phyloP scores from a whole-genome alignment of 306 rosid species.

The Castanea mollissima region DNA sequence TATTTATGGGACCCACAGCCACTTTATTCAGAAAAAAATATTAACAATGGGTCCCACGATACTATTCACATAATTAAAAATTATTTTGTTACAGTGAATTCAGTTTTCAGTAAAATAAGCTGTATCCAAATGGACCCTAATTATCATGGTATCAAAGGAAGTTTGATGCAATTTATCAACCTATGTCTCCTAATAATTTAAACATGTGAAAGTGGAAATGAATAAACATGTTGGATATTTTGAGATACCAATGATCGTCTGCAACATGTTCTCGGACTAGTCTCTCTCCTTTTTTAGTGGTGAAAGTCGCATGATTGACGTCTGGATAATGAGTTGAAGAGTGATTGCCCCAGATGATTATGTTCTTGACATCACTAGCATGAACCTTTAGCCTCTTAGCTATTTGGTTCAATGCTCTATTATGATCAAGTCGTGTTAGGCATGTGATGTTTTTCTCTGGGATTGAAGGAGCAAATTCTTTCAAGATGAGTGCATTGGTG shows the following conservation, averaged over 20 bases:
- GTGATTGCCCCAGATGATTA: constrained; percentile 90
- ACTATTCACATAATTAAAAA: no score
- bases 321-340: constrained; percentile 96
- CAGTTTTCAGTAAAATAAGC: no score
- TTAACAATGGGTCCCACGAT: no score
- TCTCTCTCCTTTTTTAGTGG: constrained; percentile 30
- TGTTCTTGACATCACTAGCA: constrained; percentile 75
- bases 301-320: constrained; percentile 72
- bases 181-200: not conserved
- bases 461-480: constrained; percentile 82
- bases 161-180: no score
- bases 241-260: constrained; percentile 62
- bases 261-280: constrained; percentile 51
- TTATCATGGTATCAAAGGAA: no score
- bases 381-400: constrained; percentile 69
- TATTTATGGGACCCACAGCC: no score
- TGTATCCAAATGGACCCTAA: no score
- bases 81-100: no score
- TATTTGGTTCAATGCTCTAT: constrained; percentile 87
- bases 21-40: no score
- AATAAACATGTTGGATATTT: not conserved
- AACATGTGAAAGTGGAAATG: not conserved
- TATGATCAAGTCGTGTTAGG: constrained; percentile 88
- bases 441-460: constrained; percentile 79
- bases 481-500: constrained; percentile 83